Evolutionary conservation across 345 rosid species (phyloP).

Genomic region (Pelargonium nanum): DNA sequence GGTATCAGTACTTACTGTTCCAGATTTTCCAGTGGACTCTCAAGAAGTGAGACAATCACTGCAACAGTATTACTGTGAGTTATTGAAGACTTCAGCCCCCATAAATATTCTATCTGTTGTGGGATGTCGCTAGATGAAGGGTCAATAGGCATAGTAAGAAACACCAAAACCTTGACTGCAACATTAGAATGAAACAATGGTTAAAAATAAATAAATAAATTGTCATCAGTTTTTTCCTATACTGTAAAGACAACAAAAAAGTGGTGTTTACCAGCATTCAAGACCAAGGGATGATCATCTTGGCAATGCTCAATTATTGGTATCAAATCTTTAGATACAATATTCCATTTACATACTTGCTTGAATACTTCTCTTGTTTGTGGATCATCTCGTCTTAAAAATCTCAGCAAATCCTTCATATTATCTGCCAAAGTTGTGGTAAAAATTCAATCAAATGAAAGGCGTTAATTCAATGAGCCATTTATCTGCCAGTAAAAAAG

Average conservation of each 20-base stretch:
- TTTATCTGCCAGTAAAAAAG: not conserved
- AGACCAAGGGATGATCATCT: conserved; percentile 46
- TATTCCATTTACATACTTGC: conserved; percentile 85
- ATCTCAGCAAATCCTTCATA: conserved; percentile 70
- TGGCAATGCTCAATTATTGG: conserved; percentile 69
- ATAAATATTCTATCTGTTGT: conserved; percentile 73
- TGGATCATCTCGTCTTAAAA: conserved; percentile 79
- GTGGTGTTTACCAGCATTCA: conserved; percentile 54
- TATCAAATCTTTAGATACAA: conserved; percentile 66
- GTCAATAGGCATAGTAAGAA: conserved; percentile 82
- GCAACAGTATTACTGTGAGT: conserved; percentile 52
- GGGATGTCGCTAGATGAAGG: conserved; percentile 59
- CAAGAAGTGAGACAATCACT: conserved; percentile 67
- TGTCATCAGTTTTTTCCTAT: not conserved
- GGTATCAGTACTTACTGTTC: conserved; percentile 35
- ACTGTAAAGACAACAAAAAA: not conserved
- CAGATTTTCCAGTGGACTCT: conserved; percentile 69
- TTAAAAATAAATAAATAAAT: not conserved
- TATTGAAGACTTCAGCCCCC: conserved; percentile 71
- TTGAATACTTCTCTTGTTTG: conserved; percentile 70
- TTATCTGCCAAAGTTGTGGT: conserved; percentile 31
- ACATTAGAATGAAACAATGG: not conserved
- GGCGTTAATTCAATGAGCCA: not conserved
- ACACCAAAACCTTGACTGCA: conserved; percentile 86
- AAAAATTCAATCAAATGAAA: not conserved